Evolutionary conservation across 345 rosid genomes (phyloP), one percentile per base, ranked within the genome.

Genomic region (thale cress (Arabidopsis thaliana)): DNA sequence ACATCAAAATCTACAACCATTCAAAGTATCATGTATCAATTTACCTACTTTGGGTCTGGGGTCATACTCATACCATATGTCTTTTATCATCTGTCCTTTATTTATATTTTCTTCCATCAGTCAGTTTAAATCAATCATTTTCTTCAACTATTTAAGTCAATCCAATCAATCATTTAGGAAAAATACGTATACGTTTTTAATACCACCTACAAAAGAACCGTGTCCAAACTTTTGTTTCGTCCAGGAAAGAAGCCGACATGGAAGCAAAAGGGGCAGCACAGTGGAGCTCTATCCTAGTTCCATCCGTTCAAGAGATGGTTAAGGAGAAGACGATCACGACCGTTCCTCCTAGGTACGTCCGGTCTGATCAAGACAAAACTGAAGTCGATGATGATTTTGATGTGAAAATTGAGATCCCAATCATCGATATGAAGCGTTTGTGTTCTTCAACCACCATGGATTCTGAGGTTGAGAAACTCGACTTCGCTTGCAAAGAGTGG

Each of bases 401-500:
- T 67, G 50, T 65, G 16, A 36, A 14, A 3, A 9, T 10, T 5
- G 62, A 63, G 45, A 70, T 78, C 25, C 81, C 81, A 24, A 38
- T 73, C 46, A 67, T 79, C 9, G 82, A 79, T 52, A 58, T 79
- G 71, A 56, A 53, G 33, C 50, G 20, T 37, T 23, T 79, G 22
- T 62, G 69, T 28, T 79, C 75, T 42, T 36, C 45, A 10, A 37
- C 50, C 40, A 0, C 33, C 50, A 44, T 66, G 38, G 70, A 69
- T 7, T 65, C 77, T 12, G 81, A 78, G 72, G 46, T 82, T 41
- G 56, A 67, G 13, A 82, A 82, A 23, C 82, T 86, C 44, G 85
- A 87, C 65, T 61, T 28, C 11, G 88, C 93, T 25, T 87, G 94
- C 73, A 83, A 69, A 72, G 74, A 84, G 8, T 85, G 89, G 90